A percentile compares a stretch with the other conserved stretches of the same genome.
phyloP scores from a whole-genome alignment of 2,329 filamentous ascomycete genomes.

The Sclerotinia minor region DNA sequence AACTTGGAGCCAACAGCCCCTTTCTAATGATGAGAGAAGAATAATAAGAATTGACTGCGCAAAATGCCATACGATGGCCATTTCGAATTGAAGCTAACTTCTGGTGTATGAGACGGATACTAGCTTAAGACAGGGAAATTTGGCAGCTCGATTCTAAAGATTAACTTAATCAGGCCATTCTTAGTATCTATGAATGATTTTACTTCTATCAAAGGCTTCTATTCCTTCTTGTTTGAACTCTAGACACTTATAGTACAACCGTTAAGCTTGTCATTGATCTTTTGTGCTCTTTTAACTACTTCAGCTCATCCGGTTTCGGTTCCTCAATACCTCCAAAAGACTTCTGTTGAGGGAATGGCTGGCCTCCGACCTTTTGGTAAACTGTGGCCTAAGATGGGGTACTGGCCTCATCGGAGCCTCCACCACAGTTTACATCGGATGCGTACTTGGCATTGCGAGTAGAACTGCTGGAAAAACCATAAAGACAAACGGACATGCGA shows the following conservation, averaged over 20 bases:
- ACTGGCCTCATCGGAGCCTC: neutral
- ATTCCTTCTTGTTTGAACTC: neutral
- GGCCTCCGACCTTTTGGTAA: neutral
- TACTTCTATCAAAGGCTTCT: neutral
- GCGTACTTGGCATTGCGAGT: neutral
- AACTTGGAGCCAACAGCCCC: neutral
- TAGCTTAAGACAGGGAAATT: neutral
- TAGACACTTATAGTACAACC: neutral
- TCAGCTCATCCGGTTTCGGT: neutral
- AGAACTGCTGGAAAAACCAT: neutral
- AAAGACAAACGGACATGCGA: slow-evolving; percentile 2
- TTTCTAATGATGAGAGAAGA: neutral
- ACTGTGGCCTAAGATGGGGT: neutral
- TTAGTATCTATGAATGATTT: neutral
- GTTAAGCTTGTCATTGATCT: neutral
- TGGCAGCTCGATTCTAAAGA: neutral
- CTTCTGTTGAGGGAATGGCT: neutral
- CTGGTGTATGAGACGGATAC: neutral
- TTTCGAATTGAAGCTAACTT: neutral
- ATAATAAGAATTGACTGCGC: neutral
- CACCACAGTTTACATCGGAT: slow-evolving; percentile 12
- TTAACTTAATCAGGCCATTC: neutral
- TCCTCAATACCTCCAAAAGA: no score
- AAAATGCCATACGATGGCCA: no score
- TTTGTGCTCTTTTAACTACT: neutral